Base-by-base conservation (phyloP, 75 land plant species). In the Pinus taeda region DNA sequence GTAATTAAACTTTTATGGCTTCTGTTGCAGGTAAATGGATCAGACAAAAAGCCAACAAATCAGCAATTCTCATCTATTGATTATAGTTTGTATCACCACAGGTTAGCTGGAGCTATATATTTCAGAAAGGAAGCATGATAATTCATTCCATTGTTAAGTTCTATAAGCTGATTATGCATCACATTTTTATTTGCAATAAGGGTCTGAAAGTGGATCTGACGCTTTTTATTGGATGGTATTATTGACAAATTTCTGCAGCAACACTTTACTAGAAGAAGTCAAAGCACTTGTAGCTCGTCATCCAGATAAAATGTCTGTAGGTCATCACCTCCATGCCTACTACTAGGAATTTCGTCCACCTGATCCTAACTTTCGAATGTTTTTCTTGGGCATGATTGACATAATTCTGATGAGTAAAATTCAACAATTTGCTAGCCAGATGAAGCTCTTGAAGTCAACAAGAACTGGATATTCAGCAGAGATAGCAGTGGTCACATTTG, bases 391-490 rank as follows among this genome's bases (percentile, higher is more conserved):
- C n/a, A 14, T 67, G 65, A 69, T 77, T 77, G 36, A 39, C 57
- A 42, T 29, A 15, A 12, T 15, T 49, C 18, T 29, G 77, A 73
- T 26, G 17, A 21, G 37, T 73, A 15, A 22, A 39, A 5, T 55
- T 77, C 26, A 20, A 55, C 18, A 29, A 8, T 49, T 55, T 57
- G 18, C 53, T 26, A 78, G 33, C 29, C 80, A 92, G 93, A 81
- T 90, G 58, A 91, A 94, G 62, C 80, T 73, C 18, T 69, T 88
- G 58, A 24, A 78, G 69, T 70, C 84, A 45, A 77, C 45, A 75
- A 83, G 84, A 75, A 87, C 79, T 72, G 98, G 93, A 8, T 94
- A 96, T 63, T 39, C 78, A 2, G 81, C 91, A 14, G 92, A 92
- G 79, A 79, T 96, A 49, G 29, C 81, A 39, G 93, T 90, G 4